Base-by-base conservation (phyloP, 148 eudicot species). In the Amaranthus cruentus region DNA sequence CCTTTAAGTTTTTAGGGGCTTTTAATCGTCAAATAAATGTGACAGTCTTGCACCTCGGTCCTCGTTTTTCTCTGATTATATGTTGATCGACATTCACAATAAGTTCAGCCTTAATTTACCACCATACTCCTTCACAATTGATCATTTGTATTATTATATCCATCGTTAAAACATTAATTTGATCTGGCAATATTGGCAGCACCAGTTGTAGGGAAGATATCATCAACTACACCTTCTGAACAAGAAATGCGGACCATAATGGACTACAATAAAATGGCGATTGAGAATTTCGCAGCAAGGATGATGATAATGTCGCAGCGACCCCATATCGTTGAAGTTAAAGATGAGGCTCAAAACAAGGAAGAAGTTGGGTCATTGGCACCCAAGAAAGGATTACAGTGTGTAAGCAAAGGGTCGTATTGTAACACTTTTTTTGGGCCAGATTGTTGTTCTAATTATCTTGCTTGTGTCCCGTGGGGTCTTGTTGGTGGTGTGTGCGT, bases 401-500 rank as follows among this genome's bases (percentile, higher is more conserved):
- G 66, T 4, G 46, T 28, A 14, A 4, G 1, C 4, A 0, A 0
- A 62, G 66, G 66, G 3, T 9, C 4, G 0, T 62, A 62, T 9
- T 62, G 66, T 62, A 62, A 62, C 46, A 6, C 42, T 0, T 4
- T 62, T 0, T 62, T 62, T 62, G 66, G 66, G 42, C 66, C 66
- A 62, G 0, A 5, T 3, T 42, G 66, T 28, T 62, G 66, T 28
- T 5, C 66, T 2, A 28, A 2, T 21, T 2, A 38, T 6, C 7
- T 28, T 2, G 65, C 66, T 3, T 62, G 66, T 13, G 46, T 62
- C 0, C 66, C 66, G 4, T 47, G 46, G 9, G 66, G 66, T 28
- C 11, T 62, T 18, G 47, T 42, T 28, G 66, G 66, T 9, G 66
- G 66, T 28, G 66, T 62, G 13, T 62, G 66, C 12, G 65, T 62